Percentiles rank a stretch among this genome's conserved stretches.
These are phyloP conservation scores for Rubroshorea leprosula DNA, from an alignment of 345 rosid species.

Conservation along the genomic window DNA sequence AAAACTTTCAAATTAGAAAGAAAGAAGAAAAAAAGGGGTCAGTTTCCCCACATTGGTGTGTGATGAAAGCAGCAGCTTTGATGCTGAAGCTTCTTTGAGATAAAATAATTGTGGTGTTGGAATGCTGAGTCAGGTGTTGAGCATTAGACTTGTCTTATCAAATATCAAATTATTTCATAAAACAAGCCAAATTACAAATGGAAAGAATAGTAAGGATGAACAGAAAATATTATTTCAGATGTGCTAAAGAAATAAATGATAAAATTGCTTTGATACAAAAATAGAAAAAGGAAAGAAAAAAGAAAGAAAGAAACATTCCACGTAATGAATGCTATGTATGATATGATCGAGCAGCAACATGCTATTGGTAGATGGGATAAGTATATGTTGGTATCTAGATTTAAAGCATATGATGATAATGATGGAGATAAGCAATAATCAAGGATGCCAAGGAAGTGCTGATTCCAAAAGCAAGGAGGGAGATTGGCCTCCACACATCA, in stretches of 20 bases:
- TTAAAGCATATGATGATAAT: conserved; percentile 21
- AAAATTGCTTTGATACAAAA: too few relatives aligned
- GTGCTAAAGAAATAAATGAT: too few relatives aligned
- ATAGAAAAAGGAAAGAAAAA: too few relatives aligned
- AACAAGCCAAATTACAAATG: conserved; percentile 8
- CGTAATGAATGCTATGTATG: too few relatives aligned
- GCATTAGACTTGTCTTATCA: conserved; percentile 27
- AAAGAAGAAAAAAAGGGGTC: conserved; percentile 6
- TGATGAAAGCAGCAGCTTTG: conserved; percentile 31
- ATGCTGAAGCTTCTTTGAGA: conserved; percentile 29
- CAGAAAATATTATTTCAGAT: too few relatives aligned
- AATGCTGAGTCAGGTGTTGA: conserved; percentile 27
- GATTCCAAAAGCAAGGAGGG: too few relatives aligned
- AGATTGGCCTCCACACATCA: too few relatives aligned
- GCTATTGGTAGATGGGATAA: conserved; percentile 17
- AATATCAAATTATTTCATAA: conserved; percentile 7
- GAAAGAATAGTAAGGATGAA: background rate
- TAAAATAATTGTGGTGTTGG: conserved; percentile 32
- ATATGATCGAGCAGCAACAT: too few relatives aligned
- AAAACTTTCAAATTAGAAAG: too few relatives aligned
- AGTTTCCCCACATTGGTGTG: conserved; percentile 21
- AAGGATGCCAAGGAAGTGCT: too few relatives aligned
- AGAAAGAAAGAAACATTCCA: too few relatives aligned
- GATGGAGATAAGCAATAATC: conserved; percentile 10
- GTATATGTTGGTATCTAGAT: conserved; percentile 19